Base-by-base conservation (phyloP, 345 rosid species). In the Ricinus communis region DNA sequence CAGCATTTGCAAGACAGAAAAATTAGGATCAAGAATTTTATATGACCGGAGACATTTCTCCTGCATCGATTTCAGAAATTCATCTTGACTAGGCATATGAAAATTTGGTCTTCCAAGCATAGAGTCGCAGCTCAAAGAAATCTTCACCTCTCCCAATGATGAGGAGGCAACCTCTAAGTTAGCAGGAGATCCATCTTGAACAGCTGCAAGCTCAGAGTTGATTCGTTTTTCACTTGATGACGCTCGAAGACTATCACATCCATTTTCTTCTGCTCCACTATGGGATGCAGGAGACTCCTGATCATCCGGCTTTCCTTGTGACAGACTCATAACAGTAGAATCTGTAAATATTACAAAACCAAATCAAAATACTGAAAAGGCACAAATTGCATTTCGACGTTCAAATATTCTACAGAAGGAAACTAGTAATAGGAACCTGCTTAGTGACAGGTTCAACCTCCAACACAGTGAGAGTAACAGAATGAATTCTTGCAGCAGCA, bases 141-240 rank as follows among this genome's bases (percentile, higher is more conserved):
- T 79, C 85, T 90, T 90, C 85, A 91, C 97, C 82, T 90, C 98
- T 78, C 97, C 97, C 66, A 66, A 70, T 30, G 85, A 68, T 6
- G 93, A 87, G 71, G 97, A 85, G 53, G 97, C 96, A 70, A 91
- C 82, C 76, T 91, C 92, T 68, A 90, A 66, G 80, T 43, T 72
- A 73, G 85, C 33, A 51, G 75, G 64, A 71, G 78, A 66, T 63
- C 76, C 77, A 30, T 53, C 82, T 16, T 76, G 74, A 54, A 54
- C 53, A 64, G 79, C 71, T 51, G 83, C 57, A 73, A 62, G 74
- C n/a, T 82, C 76, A 62, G 51, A 41, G 31, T 52, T 70, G 47
- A 38, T 68, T 59, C 59, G 31, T 56, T 28, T 58, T 54, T 72
- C 82, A 62, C 13, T 76, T 19, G 69, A 67, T 11, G 74, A 64